Evolutionary conservation across 2,329 filamentous ascomycete genomes (phyloP).

Genomic region (Hymenoscyphus salicellus): DNA sequence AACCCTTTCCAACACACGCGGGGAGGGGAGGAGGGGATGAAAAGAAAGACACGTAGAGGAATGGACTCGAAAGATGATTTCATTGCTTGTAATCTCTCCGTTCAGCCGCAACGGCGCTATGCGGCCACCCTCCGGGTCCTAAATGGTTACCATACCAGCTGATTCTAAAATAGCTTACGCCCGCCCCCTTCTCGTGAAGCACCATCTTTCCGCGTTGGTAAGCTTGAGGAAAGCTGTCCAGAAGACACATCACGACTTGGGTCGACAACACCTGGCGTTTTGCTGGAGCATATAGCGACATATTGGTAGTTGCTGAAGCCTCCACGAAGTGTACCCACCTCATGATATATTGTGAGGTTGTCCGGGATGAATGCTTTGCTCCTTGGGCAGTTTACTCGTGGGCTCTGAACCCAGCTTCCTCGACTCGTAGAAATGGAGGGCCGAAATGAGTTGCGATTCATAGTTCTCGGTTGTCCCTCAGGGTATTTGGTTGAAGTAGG

Average conservation of each 20-base stretch:
- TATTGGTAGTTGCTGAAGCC: background rate
- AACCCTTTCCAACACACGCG: too few relatives aligned
- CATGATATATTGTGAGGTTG: background rate
- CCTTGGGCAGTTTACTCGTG: background rate
- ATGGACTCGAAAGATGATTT: conserved; percentile 4
- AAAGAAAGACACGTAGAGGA: too few relatives aligned
- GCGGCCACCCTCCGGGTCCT: background rate
- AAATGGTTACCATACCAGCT: background rate
- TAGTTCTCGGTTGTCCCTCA: background rate
- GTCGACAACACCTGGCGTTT: background rate
- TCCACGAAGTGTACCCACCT: background rate
- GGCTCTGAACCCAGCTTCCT: background rate
- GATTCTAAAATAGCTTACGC: background rate
- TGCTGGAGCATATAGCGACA: background rate
- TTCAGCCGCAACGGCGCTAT: background rate
- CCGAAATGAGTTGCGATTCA: background rate
- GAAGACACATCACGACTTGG: background rate
- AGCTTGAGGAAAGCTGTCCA: background rate
- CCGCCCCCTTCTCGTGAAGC: background rate
- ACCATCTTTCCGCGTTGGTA: too few relatives aligned
- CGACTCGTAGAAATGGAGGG: background rate
- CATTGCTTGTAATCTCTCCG: background rate
- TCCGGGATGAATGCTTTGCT: background rate
- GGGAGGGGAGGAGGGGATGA: too few relatives aligned
- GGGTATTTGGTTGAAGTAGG: background rate